Evolutionary conservation across 805 yeast species (phyloP).

Genomic region (Lachancea lanzarotensis): DNA sequence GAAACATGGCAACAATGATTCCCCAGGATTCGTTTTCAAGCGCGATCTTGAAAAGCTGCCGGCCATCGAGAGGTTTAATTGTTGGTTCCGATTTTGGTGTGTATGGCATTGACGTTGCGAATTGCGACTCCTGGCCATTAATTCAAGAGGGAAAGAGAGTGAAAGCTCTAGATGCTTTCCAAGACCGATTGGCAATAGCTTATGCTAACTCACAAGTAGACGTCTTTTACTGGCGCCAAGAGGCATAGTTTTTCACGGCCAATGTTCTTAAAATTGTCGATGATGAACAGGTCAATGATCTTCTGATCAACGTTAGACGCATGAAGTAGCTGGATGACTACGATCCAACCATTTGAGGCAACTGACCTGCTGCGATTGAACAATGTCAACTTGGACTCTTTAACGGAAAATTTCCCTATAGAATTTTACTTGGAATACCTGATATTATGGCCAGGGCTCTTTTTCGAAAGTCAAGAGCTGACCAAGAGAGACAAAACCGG

Average conservation of each 20-base stretch:
- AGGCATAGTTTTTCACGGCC: constrained; percentile 2
- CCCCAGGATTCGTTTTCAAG: constrained; percentile 27
- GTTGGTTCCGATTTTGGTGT: constrained; percentile 26
- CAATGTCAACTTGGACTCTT: constrained; percentile 73
- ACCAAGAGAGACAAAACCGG: constrained; percentile 27
- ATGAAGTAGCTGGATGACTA: constrained; percentile 54
- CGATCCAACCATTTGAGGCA: constrained; percentile 80
- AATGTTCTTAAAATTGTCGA: background rate
- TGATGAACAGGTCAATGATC: no score
- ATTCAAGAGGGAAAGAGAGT: constrained; percentile 25
- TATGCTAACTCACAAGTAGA: constrained; percentile 15
- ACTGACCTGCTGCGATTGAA: constrained; percentile 72
- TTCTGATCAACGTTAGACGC: background rate
- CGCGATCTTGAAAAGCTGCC: constrained; percentile 21
- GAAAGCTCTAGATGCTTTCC: constrained; percentile 20
- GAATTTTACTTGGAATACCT: constrained; percentile 81
- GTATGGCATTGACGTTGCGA: constrained; percentile 24
- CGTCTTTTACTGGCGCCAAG: constrained; percentile 6
- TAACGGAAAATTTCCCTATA: constrained; percentile 86
- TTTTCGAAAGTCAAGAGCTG: constrained; percentile 63
- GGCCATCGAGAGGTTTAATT: constrained; percentile 17
- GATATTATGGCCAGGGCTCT: constrained; percentile 79
- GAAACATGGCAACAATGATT: constrained; percentile 26
- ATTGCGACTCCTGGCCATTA: constrained; percentile 25
- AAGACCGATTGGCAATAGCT: constrained; percentile 11